Evolutionary conservation across 331 rosid genomes (phyloP).

Genomic region (Malus hybrid): DNA sequence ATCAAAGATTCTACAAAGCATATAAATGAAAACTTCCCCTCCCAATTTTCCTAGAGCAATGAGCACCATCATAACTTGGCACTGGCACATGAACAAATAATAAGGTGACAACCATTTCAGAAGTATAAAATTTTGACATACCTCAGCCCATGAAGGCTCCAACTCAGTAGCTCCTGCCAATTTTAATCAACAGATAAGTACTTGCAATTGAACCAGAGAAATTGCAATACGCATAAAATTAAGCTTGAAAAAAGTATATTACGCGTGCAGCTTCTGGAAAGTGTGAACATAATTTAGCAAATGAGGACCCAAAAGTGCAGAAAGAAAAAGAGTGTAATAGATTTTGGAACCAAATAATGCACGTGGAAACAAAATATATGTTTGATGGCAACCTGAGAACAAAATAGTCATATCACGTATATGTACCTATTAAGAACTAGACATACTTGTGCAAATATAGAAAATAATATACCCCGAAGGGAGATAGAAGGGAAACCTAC

Average conservation of each 20-base stretch:
- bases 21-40: background rate
- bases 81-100: background rate
- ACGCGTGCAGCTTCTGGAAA: no score
- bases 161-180: conserved; percentile 80
- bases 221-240: background rate
- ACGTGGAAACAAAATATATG: background rate
- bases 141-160: conserved; percentile 97
- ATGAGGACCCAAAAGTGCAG: background rate
- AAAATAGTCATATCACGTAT: background rate
- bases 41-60: background rate
- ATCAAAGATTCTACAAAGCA: background rate
- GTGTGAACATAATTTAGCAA: background rate
- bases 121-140: conserved; percentile 15
- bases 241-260: background rate
- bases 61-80: background rate
- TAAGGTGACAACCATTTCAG: background rate
- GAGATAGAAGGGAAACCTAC: conserved; percentile 31
- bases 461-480: conserved; percentile 1
- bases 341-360: background rate
- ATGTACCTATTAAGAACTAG: background rate
- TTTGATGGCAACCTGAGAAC: background rate
- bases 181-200: conserved; percentile 12
- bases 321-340: background rate
- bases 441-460: background rate
- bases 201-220: background rate